Base-by-base conservation (phyloP, 257 asterid species). In the Primulina eburnea region DNA sequence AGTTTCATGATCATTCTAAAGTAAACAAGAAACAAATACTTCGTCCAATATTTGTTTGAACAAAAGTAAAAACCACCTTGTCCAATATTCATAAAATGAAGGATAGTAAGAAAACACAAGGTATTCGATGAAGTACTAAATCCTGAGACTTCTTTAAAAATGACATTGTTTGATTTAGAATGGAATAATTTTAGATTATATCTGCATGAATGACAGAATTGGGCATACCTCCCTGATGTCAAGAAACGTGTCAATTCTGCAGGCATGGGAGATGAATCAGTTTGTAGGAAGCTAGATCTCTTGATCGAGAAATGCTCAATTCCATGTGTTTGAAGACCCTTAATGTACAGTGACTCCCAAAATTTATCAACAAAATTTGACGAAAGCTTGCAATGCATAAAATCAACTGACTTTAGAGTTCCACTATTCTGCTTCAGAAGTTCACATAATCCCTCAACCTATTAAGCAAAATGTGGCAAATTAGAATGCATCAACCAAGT, bases 361-460 rank as follows among this genome's bases (percentile, higher is more conserved):
- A 93, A 83, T 69, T 88, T 88, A 82, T 82, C 76, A 73, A 93
- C 35, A 69, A 81, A 88, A 77, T 79, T 67, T 28, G 89, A 71
- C 32, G 96, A 80, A 73, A 94, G 84, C 91, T 94, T 94, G 95
- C 96, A 94, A 80, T 90, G 93, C 70, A 88, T 79, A 68, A 93
- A 83, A 58, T 87, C 85, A 70, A 90, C 67, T 35, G 95, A 85
- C 76, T 81, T 84, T 71, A 93, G 83, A 35, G 96, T 84, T 75
- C 72, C 85, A 71, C 75, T 68, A 68, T 83, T 87, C 82, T 93
- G 96, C 57, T 71, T 73, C 80, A 94, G 78, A 77, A 93, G 90
- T 79, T 82, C 79, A 77, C 97, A 90, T 75, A 94, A 80, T 64
- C 95, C 99, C 71, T 78, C 90, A 76, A 90, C 96, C 99, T 94